Base-by-base conservation (phyloP, 352 stramenopile species). In the Halophytophthora polymorphica region DNA sequence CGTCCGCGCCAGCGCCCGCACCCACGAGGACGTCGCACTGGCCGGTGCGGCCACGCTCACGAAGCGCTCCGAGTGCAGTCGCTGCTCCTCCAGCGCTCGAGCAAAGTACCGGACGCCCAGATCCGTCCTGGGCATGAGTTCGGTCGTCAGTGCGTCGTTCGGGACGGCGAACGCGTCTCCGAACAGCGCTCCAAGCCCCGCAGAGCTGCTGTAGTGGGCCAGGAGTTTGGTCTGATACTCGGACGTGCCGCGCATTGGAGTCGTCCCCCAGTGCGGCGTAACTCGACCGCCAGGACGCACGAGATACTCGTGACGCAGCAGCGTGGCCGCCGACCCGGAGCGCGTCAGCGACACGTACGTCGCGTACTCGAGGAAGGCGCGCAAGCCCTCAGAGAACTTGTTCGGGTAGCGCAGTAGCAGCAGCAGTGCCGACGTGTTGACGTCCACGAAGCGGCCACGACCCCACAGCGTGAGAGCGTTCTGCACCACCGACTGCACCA, bases 361-460 rank as follows among this genome's bases (percentile, higher is more conserved):
- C 18, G 69, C 71, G 58, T 84, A 90, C 50, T 93, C 79, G 33
- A 88, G 45, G 33, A 90, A 86, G 13, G 58, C 73, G 2, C 71
- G 75, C 12, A 93, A 48, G 10, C 66, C 65, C 1, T 49, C 52
- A 10, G 74, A 56, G 45, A 86, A 66, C 4, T 60, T 58, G 29
- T 22, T 41, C 39, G 64, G 56, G 22, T 68, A 51, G 14, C 60
- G 54, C 21, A 81, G 46, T 38, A 84, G 45, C 47, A 81, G n/a
- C 31, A 85, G 45, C 29, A 73, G 39, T 8, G 71, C 50, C 10
- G 57, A 67, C 17, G 44, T 36, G 39, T 50, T 74, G 2, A 56
- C 38, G 62, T 69, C 62, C n/a, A 59, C 53, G 57, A 68, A 86
- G 7, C 69, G 71, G 1, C 75, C 67, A 45, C 56, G 67, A 12